Base-by-base conservation (phyloP, 345 rosid genomes). In the Rhizophora mangle region DNA sequence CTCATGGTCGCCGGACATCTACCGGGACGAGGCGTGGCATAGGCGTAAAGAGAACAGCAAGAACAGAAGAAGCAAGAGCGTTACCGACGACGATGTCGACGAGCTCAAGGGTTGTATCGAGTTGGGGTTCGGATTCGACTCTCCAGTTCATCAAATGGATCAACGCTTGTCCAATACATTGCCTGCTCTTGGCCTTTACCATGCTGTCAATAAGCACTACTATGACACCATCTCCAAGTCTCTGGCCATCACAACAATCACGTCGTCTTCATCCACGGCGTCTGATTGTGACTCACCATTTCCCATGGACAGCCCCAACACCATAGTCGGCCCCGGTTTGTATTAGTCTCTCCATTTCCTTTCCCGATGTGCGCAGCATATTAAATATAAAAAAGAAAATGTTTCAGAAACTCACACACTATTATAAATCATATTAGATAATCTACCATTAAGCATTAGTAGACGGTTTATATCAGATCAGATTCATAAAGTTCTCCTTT, bases 81-180 rank as follows among this genome's bases (percentile, higher is more conserved):
- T 91, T 39, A 91, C 96, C 0, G 97, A 89, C 34, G 98, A 91
- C 29, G 98, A 94, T 64, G 83, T 94, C 21, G 97, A 89, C 69
- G 97, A 94, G 72, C 98, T 94, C 56, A 94, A 91, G 76, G 98
- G 86, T 0, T 91, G 97, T 71, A 69, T 91, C 37, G 97, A 94
- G 30, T 78, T 94, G 54, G 98, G 96, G 3, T 94, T 94, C 73
- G 93, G 97, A 20, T 88, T 94, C 39, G 89, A 84, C 63, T 91
- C 96, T 4, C 89, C 95, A 0, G 85, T 85, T 13, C 49, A 43
- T 43, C 49, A 43, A 60, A 82, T 74, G 21, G 95, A 94, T 76
- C 90, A 39, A 29, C 91, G 91, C 52, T 66, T 94, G 62, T 89
- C 93, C 2, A 84, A 87, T 73, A 94, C 98, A 29, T 73, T 94